These are phyloP conservation scores for Gossypium lobatum DNA, from an alignment of 441 rosid genomes.

Conservation along the genomic window DNA sequence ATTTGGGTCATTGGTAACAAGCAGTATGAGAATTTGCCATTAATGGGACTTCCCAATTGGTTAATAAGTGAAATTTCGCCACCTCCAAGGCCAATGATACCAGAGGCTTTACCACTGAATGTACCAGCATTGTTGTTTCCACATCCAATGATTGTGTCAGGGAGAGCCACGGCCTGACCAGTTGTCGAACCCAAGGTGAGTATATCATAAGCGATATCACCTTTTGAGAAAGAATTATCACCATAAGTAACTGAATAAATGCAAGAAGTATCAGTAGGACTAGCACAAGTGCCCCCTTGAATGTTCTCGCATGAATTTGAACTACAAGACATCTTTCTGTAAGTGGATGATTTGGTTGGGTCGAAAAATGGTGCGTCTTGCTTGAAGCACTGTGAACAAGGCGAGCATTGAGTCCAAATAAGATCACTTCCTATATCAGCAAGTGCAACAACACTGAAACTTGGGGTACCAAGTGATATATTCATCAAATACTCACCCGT, in stretches of 20 bases:
- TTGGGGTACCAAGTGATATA: neutral
- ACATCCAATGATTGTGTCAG: neutral
- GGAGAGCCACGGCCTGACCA: neutral
- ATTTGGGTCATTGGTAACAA: neutral
- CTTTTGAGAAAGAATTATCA: neutral
- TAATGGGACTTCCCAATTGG: neutral
- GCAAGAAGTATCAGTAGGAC: neutral
- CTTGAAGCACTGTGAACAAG: neutral
- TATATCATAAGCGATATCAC: neutral
- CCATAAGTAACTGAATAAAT: neutral
- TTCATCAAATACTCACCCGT: neutral
- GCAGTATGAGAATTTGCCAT: neutral
- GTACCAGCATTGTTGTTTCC: neutral
- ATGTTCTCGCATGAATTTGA: neutral
- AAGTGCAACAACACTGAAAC: neutral
- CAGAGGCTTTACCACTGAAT: neutral
- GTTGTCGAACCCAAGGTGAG: neutral
- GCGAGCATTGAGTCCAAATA: neutral
- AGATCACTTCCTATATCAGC: neutral
- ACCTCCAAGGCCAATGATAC: neutral
- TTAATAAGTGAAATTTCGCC: neutral
- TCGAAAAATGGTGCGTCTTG: neutral
- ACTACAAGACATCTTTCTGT: neutral
- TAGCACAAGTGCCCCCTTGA: neutral
- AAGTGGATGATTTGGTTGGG: constrained; percentile 4